Conservation (phyloP, 805 yeast species). For the Ogataea pini region DNA sequence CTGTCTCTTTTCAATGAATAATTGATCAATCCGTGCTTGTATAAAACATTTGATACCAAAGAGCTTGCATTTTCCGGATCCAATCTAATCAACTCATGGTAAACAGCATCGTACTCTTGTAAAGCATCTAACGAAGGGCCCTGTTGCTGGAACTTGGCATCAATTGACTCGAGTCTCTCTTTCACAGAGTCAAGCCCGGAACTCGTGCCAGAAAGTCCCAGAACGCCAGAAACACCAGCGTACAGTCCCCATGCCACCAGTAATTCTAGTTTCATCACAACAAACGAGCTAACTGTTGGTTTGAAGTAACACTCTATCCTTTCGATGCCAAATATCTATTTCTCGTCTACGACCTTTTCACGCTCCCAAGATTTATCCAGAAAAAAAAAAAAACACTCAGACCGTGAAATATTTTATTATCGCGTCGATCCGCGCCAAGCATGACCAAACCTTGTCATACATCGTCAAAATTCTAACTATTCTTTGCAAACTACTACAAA, state of each 20-base stretch:
- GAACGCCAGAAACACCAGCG: not conserved
- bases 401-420: not conserved
- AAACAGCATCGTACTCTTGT: constrained; percentile 32
- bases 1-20: constrained; percentile 54
- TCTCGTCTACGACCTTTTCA: not conserved
- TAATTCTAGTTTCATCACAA: not conserved
- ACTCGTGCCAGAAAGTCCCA: not conserved
- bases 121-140: constrained; percentile 34
- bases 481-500: not conserved
- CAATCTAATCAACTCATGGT: constrained; percentile 19
- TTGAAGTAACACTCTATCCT: no score
- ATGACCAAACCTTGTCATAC: no score
- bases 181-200: not conserved
- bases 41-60: constrained; percentile 46
- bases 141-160: constrained; percentile 18
- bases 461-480: no score
- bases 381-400: not conserved
- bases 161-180: constrained; percentile 13
- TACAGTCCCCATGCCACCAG: not conserved
- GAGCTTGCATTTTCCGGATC: constrained; percentile 11
- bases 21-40: constrained; percentile 63
- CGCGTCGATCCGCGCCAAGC: not conserved
- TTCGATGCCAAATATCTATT: no score
- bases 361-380: constrained; percentile 1
- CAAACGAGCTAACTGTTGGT: not conserved